Evolutionary conservation across 2,329 filamentous ascomycete genomes (phyloP), one percentile per base, ranked within the genome.

Genomic region (Penicillium sp.): DNA sequence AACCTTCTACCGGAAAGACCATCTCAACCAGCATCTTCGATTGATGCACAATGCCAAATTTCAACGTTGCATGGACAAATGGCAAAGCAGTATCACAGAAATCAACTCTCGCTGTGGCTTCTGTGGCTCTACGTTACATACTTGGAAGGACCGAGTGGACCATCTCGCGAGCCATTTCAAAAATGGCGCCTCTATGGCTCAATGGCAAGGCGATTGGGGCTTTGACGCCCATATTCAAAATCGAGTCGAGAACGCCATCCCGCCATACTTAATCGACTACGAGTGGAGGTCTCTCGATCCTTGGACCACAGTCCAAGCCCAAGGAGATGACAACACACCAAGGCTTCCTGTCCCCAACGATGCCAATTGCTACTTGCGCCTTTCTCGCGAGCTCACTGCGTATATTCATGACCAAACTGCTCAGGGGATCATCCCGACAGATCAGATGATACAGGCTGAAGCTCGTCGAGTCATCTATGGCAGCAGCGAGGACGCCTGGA

Each of bases 1-100:
- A 33, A 85, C 81, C 0, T 85, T 85, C 65, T 85, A 82, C 61
- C 74, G 83, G 24, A 85, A 85, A 65, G 83, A 85, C 60, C 83
- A 85, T 61, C 74, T 85, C 12, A 78, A 82, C 45, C 83, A 85
- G 61, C 83, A 85, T 65, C 68, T 85, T 29, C 76, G 81, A 33
- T 70, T 85, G 48, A 83, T 85, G 75, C 83, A 85, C 62, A 76
- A 77, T 54, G 80, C 79, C 59, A 81, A 81, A 57, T 78, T 84
- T 65, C 74, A 74, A 2, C 59, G 74, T 1, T 76, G 73, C 47
- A 85, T 85, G 82, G 79, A 85, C 24, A 70, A 71, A 34, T 85
- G 83, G 83, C 82, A 81, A 63, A 79, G 79, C 26, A 77, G 78
- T 45, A 79, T 78, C 4, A 76, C 76, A 15, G 76, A 79, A 46